A percentile compares a stretch with the other conserved stretches of the same genome.
These are phyloP conservation scores for Erodium moschatum DNA, from an alignment of 441 rosid species.

Conservation along the genomic window DNA sequence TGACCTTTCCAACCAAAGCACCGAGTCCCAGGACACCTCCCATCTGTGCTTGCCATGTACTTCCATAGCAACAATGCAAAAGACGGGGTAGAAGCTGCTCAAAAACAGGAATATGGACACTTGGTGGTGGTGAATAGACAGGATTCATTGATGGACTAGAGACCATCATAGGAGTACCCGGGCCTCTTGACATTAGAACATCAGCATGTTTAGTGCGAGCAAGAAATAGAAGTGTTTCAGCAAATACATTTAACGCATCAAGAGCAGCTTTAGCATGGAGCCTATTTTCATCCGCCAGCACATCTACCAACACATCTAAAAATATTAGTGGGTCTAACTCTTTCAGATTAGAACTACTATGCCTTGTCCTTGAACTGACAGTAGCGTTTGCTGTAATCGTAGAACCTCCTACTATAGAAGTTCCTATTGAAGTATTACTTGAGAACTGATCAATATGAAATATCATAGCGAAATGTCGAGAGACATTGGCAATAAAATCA, in stretches of 20 bases:
- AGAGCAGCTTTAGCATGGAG: constrained; percentile 87
- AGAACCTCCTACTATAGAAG: constrained; percentile 43
- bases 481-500: constrained; percentile 70
- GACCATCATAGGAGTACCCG: constrained; percentile 83
- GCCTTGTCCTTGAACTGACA: constrained; percentile 51
- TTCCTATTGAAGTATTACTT: constrained; percentile 39
- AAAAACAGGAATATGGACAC: constrained; percentile 82
- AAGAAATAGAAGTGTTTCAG: constrained; percentile 81
- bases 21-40: constrained; percentile 99
- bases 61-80: constrained; percentile 93
- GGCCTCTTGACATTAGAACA: constrained; percentile 68
- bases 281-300: constrained; percentile 85
- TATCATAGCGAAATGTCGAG: constrained; percentile 91
- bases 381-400: constrained; percentile 40
- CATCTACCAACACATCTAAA: constrained; percentile 91
- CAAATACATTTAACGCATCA: constrained; percentile 67
- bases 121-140: constrained; percentile 87
- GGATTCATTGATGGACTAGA: constrained; percentile 99
- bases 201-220: constrained; percentile 86
- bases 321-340: constrained; percentile 84
- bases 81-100: constrained; percentile 97
- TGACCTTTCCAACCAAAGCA: constrained; percentile 91
- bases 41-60: constrained; percentile 96
- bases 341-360: constrained; percentile 50
- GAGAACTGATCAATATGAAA: constrained; percentile 60